Conservation (phyloP, 148 eudicot genomes). For the Silene latifolia region DNA sequence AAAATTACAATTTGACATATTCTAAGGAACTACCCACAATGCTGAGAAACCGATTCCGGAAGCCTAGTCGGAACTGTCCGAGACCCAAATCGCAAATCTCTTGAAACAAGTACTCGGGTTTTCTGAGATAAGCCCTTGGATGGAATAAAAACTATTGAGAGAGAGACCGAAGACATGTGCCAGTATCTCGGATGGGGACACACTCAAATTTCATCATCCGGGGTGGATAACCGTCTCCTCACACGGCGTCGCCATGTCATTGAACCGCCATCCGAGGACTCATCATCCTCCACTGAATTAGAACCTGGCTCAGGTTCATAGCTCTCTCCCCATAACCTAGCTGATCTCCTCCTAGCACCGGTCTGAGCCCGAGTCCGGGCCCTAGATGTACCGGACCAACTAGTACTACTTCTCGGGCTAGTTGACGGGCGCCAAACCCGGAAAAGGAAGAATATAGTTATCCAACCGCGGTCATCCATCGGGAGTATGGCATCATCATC, state of each 20-base stretch:
- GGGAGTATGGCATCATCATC: slow-evolving; percentile 43
- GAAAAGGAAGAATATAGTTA: slow-evolving; percentile 58
- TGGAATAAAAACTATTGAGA: background rate
- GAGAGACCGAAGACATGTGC: background rate
- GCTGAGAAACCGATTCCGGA: slow-evolving; percentile 4
- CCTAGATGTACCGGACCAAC: slow-evolving; percentile 56
- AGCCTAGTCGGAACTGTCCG: background rate
- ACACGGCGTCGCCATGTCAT: slow-evolving; percentile 38
- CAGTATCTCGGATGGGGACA: background rate
- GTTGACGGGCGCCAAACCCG: slow-evolving; percentile 46
- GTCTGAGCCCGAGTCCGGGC: slow-evolving; percentile 48
- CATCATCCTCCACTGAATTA: slow-evolving; percentile 44
- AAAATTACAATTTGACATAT: slow-evolving; percentile 22
- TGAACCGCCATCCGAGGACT: slow-evolving; percentile 48
- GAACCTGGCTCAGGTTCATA: slow-evolving; percentile 48
- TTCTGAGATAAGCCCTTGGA: background rate
- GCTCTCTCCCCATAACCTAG: slow-evolving; percentile 70
- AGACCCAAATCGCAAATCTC: background rate
- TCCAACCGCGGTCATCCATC: slow-evolving; percentile 55
- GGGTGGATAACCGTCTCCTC: slow-evolving; percentile 38
- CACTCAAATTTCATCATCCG: slow-evolving; percentile 36
- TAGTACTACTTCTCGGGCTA: slow-evolving; percentile 43
- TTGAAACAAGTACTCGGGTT: background rate
- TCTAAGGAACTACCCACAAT: slow-evolving; percentile 6
- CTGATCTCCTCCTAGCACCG: slow-evolving; percentile 50